Conservation (phyloP, 2,329 filamentous ascomycete genomes). For the Aspergillus nomiae region DNA sequence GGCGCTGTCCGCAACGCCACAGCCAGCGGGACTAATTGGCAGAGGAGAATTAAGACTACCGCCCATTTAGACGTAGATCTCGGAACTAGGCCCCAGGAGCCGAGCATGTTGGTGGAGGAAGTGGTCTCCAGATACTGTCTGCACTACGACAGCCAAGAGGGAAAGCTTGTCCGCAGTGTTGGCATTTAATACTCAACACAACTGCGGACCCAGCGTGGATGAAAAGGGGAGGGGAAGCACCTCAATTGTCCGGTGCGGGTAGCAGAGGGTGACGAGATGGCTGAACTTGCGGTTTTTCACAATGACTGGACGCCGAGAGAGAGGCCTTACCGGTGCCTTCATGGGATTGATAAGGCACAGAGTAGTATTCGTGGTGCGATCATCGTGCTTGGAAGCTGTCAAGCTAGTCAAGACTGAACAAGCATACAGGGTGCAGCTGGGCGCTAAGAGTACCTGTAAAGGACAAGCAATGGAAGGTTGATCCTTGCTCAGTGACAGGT, state of each 20-base stretch:
- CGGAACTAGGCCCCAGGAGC: constrained; percentile 13
- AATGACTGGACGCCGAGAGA: background rate
- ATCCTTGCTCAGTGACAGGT: constrained; percentile 7
- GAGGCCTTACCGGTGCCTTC: constrained; percentile 4
- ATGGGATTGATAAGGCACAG: constrained; percentile 11
- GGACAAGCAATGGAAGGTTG: background rate
- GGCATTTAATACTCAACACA: constrained; percentile 12
- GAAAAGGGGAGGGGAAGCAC: background rate
- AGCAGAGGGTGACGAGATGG: background rate
- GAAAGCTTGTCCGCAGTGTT: constrained; percentile 5
- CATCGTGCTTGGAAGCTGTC: background rate
- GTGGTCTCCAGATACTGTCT: constrained; percentile 2
- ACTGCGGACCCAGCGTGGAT: background rate
- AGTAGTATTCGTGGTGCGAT: background rate
- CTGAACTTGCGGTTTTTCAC: background rate
- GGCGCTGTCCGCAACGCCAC: constrained; percentile 33
- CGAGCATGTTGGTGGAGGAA: constrained; percentile 24
- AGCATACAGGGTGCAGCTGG: constrained; percentile 14
- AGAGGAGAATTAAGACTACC: constrained; percentile 21
- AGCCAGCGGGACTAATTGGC: constrained; percentile 24
- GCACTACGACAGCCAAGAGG: constrained; percentile 9
- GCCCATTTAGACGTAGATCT: constrained; percentile 22
- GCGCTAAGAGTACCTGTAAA: constrained; percentile 18
- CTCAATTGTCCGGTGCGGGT: background rate
- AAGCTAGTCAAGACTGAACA: constrained; percentile 10